Percentiles rank a stretch among this genome's conserved stretches.
Conservation (phyloP, 768 basidiomycete species). For the Leccinum uliginosum region DNA sequence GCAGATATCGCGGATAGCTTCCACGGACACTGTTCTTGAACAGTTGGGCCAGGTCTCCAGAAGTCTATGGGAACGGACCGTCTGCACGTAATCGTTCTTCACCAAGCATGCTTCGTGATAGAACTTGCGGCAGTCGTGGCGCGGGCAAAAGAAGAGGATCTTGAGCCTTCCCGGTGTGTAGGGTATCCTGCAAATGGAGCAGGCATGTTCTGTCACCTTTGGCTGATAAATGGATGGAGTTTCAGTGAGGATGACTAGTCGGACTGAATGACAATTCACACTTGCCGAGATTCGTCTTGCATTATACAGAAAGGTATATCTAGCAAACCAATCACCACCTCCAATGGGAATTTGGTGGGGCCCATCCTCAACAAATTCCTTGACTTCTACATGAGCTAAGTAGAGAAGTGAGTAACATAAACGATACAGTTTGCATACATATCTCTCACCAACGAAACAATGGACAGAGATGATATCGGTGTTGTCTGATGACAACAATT, state of each 20-base stretch:
- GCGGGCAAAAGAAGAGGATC: constrained; percentile 57
- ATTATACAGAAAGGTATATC: constrained; percentile 41
- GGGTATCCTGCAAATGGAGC: constrained; percentile 39
- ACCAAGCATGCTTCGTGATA: constrained; percentile 50
- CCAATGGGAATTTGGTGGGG: constrained; percentile 39
- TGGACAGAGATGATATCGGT: constrained; percentile 43
- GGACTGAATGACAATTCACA: not conserved
- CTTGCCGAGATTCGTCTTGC: constrained; percentile 35
- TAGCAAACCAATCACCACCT: constrained; percentile 40
- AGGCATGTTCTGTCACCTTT: constrained; percentile 35
- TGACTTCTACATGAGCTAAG: constrained; percentile 37
- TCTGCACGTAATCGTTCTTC: constrained; percentile 23
- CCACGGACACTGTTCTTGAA: constrained; percentile 14
- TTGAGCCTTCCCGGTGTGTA: constrained; percentile 41
- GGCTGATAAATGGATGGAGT: constrained; percentile 35
- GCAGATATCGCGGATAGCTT: not conserved
- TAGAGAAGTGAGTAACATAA: not conserved
- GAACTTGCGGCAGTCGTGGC: constrained; percentile 41
- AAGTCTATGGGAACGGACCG: constrained; percentile 22
- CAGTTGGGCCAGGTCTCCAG: constrained; percentile 37
- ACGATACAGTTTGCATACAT: not conserved
- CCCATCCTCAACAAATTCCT: constrained; percentile 36
- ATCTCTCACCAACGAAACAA: constrained; percentile 41
- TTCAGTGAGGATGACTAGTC: not conserved
- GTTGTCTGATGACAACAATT: constrained; percentile 48